Conservation (phyloP, 2,329 filamentous ascomycete species). For the Simplicillium aogashimaense region DNA sequence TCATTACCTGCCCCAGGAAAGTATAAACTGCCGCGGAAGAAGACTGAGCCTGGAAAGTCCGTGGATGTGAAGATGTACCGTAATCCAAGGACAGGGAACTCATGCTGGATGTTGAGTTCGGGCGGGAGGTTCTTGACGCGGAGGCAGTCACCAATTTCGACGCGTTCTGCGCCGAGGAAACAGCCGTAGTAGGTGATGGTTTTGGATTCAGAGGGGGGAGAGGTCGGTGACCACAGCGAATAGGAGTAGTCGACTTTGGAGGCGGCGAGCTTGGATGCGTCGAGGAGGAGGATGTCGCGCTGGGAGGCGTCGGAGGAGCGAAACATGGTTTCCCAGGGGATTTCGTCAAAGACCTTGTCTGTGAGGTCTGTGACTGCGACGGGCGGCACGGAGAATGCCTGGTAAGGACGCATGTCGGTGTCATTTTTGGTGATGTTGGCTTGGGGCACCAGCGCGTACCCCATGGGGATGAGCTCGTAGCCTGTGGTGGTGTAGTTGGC, state of each 20-base stretch:
- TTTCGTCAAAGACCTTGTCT: slow-evolving; percentile 27
- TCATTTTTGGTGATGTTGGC: slow-evolving; percentile 27
- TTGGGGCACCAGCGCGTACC: slow-evolving; percentile 26
- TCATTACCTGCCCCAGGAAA: slow-evolving; percentile 17
- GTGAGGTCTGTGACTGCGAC: slow-evolving; percentile 27
- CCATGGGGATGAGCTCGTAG: slow-evolving; percentile 30
- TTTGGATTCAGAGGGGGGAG: slow-evolving; percentile 19
- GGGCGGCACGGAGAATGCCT: slow-evolving; percentile 39
- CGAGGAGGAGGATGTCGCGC: slow-evolving; percentile 31
- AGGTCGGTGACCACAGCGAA: slow-evolving; percentile 33
- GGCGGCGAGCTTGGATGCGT: slow-evolving; percentile 42
- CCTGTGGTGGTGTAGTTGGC: slow-evolving; percentile 17
- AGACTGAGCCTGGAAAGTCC: slow-evolving; percentile 22
- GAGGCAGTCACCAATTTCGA: slow-evolving; percentile 37
- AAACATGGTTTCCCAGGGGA: slow-evolving; percentile 31
- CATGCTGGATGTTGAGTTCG: slow-evolving; percentile 22
- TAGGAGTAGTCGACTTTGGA: slow-evolving; percentile 37
- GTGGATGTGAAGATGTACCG: slow-evolving; percentile 27
- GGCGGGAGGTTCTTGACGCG: slow-evolving; percentile 31
- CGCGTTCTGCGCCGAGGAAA: slow-evolving; percentile 40
- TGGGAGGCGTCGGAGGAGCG: slow-evolving; percentile 22
- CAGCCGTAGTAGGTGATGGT: slow-evolving; percentile 32
- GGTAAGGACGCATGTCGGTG: slow-evolving; percentile 36
- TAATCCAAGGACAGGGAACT: slow-evolving; percentile 25
- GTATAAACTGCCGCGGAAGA: slow-evolving; percentile 32